Conservation (phyloP, 805 yeast species). For the Tanozyma kutaoensis region DNA sequence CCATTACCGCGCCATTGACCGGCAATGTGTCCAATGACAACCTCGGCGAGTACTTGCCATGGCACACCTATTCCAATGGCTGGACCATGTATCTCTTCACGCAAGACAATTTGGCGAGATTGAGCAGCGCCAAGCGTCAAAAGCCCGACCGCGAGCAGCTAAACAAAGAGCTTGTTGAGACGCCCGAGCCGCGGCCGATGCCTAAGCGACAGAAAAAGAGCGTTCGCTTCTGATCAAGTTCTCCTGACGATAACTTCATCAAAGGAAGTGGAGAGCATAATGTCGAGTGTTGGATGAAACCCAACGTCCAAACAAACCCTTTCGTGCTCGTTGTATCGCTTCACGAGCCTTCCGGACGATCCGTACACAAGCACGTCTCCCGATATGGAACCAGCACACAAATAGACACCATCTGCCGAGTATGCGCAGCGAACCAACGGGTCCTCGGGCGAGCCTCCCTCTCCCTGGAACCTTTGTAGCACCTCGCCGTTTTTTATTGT, state of each 20-base stretch:
- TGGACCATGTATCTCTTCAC: conserved; percentile 20
- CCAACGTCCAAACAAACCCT: conserved; percentile 53
- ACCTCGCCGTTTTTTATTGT: too few species aligned
- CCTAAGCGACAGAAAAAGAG: conserved; percentile 6
- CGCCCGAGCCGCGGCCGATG: conserved; percentile 1
- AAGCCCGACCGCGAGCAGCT: conserved; percentile 8
- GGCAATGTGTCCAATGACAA: too few species aligned
- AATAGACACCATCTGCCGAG: too few species aligned
- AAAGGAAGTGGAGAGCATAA: conserved; percentile 35
- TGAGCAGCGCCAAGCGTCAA: conserved; percentile 10
- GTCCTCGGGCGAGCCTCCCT: too few species aligned
- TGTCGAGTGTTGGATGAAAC: conserved; percentile 29
- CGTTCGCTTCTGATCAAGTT: conserved; percentile 6
- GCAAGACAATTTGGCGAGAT: conserved; percentile 14
- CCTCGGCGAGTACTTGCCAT: too few species aligned
- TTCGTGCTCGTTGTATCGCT: conserved; percentile 44
- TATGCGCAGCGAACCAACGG: too few species aligned
- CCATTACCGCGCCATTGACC: too few species aligned
- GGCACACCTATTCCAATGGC: too few species aligned
- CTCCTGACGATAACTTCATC: conserved; percentile 44
- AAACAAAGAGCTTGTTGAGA: conserved; percentile 7
- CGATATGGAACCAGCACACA: too few species aligned
- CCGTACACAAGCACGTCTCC: too few species aligned
- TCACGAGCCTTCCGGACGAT: conserved; percentile 29
- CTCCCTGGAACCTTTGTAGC: too few species aligned